Conservation (phyloP, 768 basidiomycete species). For the Auriscalpium microsporum region DNA sequence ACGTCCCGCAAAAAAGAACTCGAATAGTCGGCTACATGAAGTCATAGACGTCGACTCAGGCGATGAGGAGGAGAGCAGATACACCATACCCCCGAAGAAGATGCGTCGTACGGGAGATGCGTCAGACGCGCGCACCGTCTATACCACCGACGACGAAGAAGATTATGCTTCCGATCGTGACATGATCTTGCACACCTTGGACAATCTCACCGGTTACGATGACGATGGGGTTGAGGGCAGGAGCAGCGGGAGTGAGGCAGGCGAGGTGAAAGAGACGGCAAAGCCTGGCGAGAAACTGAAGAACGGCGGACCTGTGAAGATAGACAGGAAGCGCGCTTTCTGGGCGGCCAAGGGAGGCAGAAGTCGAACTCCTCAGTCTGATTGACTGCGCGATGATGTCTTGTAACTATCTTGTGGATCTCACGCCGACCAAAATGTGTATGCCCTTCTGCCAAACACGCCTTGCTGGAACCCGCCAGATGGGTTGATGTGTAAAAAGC, state of each 20-base stretch:
- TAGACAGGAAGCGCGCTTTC: slow-evolving; percentile 38
- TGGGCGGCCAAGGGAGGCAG: slow-evolving; percentile 45
- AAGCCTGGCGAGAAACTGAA: not conserved
- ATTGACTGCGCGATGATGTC: no score
- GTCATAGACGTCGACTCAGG: slow-evolving; percentile 22
- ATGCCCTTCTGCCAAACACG: no score
- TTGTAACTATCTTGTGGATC: no score
- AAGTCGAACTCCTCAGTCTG: not conserved
- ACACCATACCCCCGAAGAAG: slow-evolving; percentile 36
- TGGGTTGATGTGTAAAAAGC: no score
- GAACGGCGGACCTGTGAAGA: slow-evolving; percentile 18
- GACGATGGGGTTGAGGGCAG: slow-evolving; percentile 22
- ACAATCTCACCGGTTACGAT: slow-evolving; percentile 5
- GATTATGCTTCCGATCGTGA: slow-evolving; percentile 22
- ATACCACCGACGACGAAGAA: slow-evolving; percentile 44
- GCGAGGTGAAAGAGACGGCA: slow-evolving; percentile 4
- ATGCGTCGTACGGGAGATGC: slow-evolving; percentile 33
- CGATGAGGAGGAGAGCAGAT: slow-evolving; percentile 47
- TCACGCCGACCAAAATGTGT: no score
- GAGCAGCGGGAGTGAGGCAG: slow-evolving; percentile 10
- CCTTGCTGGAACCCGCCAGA: no score
- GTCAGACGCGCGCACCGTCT: slow-evolving; percentile 35
- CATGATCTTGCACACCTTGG: slow-evolving; percentile 4
- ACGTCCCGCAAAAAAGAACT: not conserved
- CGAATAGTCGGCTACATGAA: not conserved